Base-by-base conservation (phyloP, 805 yeast genomes). In the Yarrowia bubula region DNA sequence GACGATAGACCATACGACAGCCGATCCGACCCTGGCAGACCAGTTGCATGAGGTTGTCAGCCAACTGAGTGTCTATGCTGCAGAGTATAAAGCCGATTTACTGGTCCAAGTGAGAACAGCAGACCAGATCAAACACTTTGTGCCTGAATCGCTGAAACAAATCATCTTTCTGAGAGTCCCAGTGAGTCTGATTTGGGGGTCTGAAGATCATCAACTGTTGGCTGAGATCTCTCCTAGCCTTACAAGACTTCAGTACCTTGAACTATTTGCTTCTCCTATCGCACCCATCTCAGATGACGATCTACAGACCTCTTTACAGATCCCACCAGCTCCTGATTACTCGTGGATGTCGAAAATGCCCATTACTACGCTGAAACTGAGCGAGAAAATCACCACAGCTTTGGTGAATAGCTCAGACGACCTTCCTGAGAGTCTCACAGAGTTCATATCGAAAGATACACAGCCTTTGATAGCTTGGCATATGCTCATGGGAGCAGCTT, bases 301-400 rank as follows among this genome's bases (percentile, higher is more conserved):
- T 4, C 38, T 55, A 7, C 31, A 39, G 31, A 55, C 61, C 11
- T 55, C 61, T 11, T 17, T 55, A 4, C 61, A 55, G 37, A 15
- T 55, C 15, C 61, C 61, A 3, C 61, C 61, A 2, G 46, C 61
- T 31, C 61, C 61, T 13, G 39, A 31, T 9, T 55, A 55, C 47
- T 55, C 61, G 31, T 55, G 61, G 61, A 1, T 55, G 17, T 32
- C 61, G 3, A 39, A n/a, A 2, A 4, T 55, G 28, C 61, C 47
- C 0, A 8, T 55, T 3, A 39, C 61, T 0, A 55, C 47, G 4
- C 61, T 55, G n/a, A 39, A 55, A 8, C 38, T 55, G 18, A 35
- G 31, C 17, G 61, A 31, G 7, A 28, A 41, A 13, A 41, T 55
- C n/a, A 39, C 33, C 8, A 9, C 28, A 7, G 61, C 61, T 3